Base-by-base conservation (phyloP, 176 grass and related monocot species). In the Oryza coarctata region DNA sequence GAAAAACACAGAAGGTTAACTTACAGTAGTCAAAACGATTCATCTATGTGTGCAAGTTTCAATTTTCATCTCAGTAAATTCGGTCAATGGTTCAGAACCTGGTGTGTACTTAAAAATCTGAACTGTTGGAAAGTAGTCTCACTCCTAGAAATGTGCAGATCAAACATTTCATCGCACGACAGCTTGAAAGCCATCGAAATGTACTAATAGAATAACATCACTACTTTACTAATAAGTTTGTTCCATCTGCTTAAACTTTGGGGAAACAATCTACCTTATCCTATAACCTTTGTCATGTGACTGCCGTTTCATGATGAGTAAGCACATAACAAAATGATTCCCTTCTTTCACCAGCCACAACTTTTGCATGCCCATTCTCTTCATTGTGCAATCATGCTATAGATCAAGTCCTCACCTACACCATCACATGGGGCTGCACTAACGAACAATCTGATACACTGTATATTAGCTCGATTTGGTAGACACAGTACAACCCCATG, bases 351-450 rank as follows among this genome's bases (percentile, higher is more conserved):
- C n/a, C 79, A 67, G 32, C 47, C 32, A 61, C 71, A 76, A 66
- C 35, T 76, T 89, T 89, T 76, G 11, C 18, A 73, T 62, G 79
- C 47, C 45, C 79, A 73, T 83, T 61, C 62, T 79, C 61, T 74
- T 86, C 74, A 90, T 90, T 86, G 84, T 41, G 47, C 84, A 86
- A 86, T 90, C 84, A 90, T 90, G 74, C 63, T 78, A 39, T 31
- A 79, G 74, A 52, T 68, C 41, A 73, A 82, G 39, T 60, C 71
- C 31, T 26, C 63, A 72, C 65, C 22, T 27, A 60, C 39, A 47
- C 66, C 66, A 82, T 73, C 83, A 86, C 78, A 82, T 89, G 88
- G 78, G 12, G 45, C 61, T 79, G 41, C 88, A 52, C 68, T 86
- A 83, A 83, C 30, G 68, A 90, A 86, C 74, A 74, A 86, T 70